Evolutionary conservation across 805 yeast genomes (phyloP), one percentile per base, ranked within the genome.

Genomic region (Tetrapisispora iriomotensis): DNA sequence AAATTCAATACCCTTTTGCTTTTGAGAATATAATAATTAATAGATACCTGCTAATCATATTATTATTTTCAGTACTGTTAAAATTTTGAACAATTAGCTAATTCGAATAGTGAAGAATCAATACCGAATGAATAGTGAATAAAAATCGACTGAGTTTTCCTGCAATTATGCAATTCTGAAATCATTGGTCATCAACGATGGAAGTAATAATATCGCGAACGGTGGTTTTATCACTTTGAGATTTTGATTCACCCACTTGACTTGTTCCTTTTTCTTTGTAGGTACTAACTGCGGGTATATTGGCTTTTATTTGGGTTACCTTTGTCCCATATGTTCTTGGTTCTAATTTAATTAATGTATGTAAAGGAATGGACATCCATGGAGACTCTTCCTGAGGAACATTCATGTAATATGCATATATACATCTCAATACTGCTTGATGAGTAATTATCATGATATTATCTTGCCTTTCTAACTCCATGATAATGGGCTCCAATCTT

Each of bases 291-390:
- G 98, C 98, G 2, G 99, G 98, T 37, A 92, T 90, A 58, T 92
- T 85, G 0, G 97, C 98, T 51, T 86, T 86, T 42, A 92, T 84
- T 50, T 94, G 72, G 15, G 90, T 82, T 14, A 88, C 97, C 31
- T 79, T 64, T 0, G 98, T 88, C 36, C 79, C 80, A 54, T 85
- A 88, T 0, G 98, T 96, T 41, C 94, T 72, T n/a, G 96, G 96
- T 59, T 92, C 97, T 46, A 92, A 68, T 56, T 86, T 82, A 53
- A 92, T 92, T 58, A 92, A 66, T 0, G 98, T 92, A 58, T 92
- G 99, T 51, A 92, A 67, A 6, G 99, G 99, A 43, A 92, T 94
- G 29, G 94, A 85, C 95, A 92, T 87, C 98, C 98, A 92, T 5
- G 99, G 99, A 42, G 88, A 76, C 60, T 86, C 90, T 52, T 90